phyloP scores from a whole-genome alignment of 192 early-diverging fungal species.

The Chytriomyces sp. region DNA sequence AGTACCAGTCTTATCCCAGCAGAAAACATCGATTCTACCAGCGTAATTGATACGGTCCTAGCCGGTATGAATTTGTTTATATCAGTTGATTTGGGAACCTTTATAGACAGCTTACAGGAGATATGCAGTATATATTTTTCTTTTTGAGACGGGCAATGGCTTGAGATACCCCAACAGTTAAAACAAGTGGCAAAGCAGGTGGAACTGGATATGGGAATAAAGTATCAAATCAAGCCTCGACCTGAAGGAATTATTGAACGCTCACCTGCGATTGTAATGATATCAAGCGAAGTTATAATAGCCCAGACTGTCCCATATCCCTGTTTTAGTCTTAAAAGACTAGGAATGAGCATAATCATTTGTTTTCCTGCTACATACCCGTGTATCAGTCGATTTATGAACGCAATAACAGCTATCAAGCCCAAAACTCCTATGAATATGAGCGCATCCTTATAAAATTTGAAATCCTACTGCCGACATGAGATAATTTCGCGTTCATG shows the following conservation, averaged over 20 bases:
- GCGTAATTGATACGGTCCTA: conserved; percentile 45
- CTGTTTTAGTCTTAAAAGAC: conserved; percentile 16
- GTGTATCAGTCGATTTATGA: conserved; percentile 34
- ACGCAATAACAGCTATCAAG: conserved; percentile 44
- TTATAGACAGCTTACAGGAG: no score
- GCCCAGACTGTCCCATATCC: conserved; percentile 22
- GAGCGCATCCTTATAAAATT: conserved; percentile 48
- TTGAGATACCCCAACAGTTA: conserved; percentile 46
- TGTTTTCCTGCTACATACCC: conserved; percentile 23
- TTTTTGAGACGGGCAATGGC: conserved; percentile 40
- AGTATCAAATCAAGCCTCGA: background rate
- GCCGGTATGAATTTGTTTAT: background rate
- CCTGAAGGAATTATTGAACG: background rate
- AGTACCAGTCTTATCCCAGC: conserved; percentile 55
- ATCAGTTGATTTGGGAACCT: no score
- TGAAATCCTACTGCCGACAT: conserved; percentile 40
- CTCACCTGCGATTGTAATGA: conserved; percentile 52
- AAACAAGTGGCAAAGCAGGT: conserved; percentile 50
- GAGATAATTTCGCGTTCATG: background rate
- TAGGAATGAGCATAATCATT: background rate
- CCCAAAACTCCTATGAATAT: conserved; percentile 44
- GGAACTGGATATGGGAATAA: conserved; percentile 38
- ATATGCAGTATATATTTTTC: conserved; percentile 44
- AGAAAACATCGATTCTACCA: conserved; percentile 49
- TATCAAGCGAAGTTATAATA: conserved; percentile 42